Conservation (phyloP, 352 stramenopile species). For the Globisporangium paroecandrum region DNA sequence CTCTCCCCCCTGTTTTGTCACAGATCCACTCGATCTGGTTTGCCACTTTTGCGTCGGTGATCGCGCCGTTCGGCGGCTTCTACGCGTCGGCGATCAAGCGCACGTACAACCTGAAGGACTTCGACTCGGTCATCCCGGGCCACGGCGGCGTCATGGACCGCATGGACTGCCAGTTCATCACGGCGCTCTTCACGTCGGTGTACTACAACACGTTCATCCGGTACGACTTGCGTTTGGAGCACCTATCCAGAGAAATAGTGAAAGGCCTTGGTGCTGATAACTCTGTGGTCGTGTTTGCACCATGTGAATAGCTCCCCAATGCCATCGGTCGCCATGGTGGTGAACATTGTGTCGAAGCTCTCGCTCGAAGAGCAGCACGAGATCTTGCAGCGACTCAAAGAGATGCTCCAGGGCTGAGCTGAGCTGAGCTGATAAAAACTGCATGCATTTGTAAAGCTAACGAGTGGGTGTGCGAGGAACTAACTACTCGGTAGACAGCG, state of each 20-base stretch:
- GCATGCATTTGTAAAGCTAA: not conserved
- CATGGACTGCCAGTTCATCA: slow-evolving; percentile 98
- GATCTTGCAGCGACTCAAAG: slow-evolving; percentile 61
- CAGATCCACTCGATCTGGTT: slow-evolving; percentile 97
- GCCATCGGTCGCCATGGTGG: slow-evolving; percentile 64
- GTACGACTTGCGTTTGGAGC: slow-evolving; percentile 26
- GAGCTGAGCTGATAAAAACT: not conserved
- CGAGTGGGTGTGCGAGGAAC: not conserved
- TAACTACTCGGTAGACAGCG: not conserved
- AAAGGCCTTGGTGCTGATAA: not conserved
- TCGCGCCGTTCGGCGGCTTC: slow-evolving; percentile 99
- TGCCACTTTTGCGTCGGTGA: slow-evolving; percentile 95
- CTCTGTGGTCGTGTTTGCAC: not conserved
- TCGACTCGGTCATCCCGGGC: slow-evolving; percentile 97
- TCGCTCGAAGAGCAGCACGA: slow-evolving; percentile 67
- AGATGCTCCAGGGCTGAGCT: slow-evolving; percentile 45
- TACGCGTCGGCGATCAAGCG: slow-evolving; percentile 99
- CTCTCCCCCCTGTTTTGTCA: not conserved
- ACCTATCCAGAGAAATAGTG: not conserved
- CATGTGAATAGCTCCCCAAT: slow-evolving; percentile 38
- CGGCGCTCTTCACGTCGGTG: slow-evolving; percentile 93
- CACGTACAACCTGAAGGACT: slow-evolving; percentile 99
- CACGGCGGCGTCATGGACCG: slow-evolving; percentile 97
- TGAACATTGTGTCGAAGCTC: slow-evolving; percentile 70
- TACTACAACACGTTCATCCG: slow-evolving; percentile 98